Conservation (phyloP, 495 filamentous ascomycete species). For the Cetradonia linearis region DNA sequence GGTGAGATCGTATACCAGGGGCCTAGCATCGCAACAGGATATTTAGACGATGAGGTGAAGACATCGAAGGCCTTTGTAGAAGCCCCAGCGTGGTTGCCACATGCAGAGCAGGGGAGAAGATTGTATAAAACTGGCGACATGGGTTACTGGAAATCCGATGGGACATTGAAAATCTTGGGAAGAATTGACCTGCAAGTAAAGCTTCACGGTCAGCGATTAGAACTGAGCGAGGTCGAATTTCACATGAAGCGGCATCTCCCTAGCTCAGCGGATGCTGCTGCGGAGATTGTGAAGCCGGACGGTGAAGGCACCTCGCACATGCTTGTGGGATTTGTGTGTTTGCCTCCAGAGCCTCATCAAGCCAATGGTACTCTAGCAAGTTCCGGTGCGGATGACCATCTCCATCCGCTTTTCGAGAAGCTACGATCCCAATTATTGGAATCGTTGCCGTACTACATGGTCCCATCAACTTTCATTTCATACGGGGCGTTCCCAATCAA, state of each 20-base stretch:
- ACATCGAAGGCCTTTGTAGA: constrained; percentile 31
- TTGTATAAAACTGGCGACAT: constrained; percentile 36
- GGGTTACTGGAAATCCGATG: constrained; percentile 30
- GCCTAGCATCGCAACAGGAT: constrained; percentile 30
- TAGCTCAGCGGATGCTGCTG: constrained; percentile 14
- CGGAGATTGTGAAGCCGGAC: constrained; percentile 13
- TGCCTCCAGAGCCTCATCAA: neutral
- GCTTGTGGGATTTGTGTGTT: constrained; percentile 17
- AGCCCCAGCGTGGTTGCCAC: constrained; percentile 19
- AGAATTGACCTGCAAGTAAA: constrained; percentile 27
- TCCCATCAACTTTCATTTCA: constrained; percentile 34
- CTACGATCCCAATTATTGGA: constrained; percentile 3
- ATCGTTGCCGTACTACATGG: constrained; percentile 35
- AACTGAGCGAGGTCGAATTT: constrained; percentile 22
- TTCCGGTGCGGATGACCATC: neutral
- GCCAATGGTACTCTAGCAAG: neutral
- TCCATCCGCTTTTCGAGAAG: neutral
- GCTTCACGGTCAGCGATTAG: constrained; percentile 22
- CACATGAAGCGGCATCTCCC: constrained; percentile 17
- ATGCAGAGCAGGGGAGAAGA: constrained; percentile 4
- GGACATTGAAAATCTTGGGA: constrained; percentile 30
- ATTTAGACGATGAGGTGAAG: constrained; percentile 31
- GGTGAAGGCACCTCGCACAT: constrained; percentile 10
- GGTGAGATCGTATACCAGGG: constrained; percentile 37
- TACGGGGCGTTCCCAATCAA: constrained; percentile 34